Percentiles rank a stretch among this genome's conserved stretches.
Conservation (phyloP, 1,139 yeast genomes). For the Blastobotrys serpentis region DNA sequence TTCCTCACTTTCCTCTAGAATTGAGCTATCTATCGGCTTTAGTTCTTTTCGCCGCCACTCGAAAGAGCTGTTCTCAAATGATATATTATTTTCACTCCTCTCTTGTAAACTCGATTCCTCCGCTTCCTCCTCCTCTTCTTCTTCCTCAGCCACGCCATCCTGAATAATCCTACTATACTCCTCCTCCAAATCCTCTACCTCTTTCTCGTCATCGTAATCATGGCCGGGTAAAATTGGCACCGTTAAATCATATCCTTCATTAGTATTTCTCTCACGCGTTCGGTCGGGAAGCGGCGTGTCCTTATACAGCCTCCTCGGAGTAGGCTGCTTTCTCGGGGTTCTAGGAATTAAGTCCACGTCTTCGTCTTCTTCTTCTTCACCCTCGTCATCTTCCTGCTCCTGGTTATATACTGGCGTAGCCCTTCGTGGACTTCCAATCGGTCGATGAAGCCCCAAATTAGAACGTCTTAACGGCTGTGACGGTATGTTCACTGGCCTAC, state of each 20-base stretch:
- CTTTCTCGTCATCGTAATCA: constrained; percentile 13
- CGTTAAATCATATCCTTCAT: constrained; percentile 9
- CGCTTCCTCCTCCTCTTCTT: not conserved
- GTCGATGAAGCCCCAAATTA: not conserved
- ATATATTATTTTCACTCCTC: constrained; percentile 1
- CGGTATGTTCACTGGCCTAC: constrained; percentile 20
- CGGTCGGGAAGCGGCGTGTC: constrained; percentile 5
- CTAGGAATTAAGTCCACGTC: constrained; percentile 15
- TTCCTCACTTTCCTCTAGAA: not conserved
- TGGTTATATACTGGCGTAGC: not conserved
- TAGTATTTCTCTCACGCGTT: not conserved
- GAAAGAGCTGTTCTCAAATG: not conserved
- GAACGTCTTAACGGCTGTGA: constrained; percentile 17
- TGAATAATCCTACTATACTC: constrained; percentile 13
- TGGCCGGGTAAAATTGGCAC: constrained; percentile 18
- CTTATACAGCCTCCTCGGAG: constrained; percentile 8
- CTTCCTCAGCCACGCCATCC: not conserved
- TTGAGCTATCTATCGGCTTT: not conserved
- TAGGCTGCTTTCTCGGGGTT: constrained; percentile 8
- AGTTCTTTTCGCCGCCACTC: not conserved
- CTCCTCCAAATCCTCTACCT: constrained; percentile 13
- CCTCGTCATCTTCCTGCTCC: not conserved
- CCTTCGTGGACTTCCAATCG: constrained; percentile 7
- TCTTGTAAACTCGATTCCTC: constrained; percentile 3
- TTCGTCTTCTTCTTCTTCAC: constrained; percentile 13